Conservation (phyloP, 164 flowering plant genomes). For the Berberis vulgaris region DNA sequence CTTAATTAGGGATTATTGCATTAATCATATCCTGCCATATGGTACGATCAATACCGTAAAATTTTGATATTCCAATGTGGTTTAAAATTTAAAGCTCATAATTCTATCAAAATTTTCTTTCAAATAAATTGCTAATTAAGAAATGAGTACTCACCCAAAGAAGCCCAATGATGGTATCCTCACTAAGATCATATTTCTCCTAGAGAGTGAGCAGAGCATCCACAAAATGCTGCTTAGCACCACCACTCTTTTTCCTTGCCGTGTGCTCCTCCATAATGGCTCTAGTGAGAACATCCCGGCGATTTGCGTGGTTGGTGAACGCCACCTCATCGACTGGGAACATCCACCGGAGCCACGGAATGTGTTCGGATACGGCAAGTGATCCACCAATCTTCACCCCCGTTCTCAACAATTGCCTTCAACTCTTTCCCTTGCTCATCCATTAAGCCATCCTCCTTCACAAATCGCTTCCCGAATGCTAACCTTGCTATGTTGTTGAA, state of each 20-base stretch:
- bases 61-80: not conserved
- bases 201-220: constrained; percentile 46
- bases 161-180: constrained; percentile 42
- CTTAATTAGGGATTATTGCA: not conserved
- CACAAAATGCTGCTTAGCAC: constrained; percentile 40
- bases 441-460: constrained; percentile 29
- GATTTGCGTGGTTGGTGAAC: constrained; percentile 24
- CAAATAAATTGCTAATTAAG: not conserved
- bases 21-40: no score
- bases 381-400: constrained; percentile 30
- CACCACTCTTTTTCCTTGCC: constrained; percentile 26
- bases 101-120: not conserved
- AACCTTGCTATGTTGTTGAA: constrained; percentile 50
- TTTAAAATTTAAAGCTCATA: no score
- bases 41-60: no score
- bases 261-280: constrained; percentile 56
- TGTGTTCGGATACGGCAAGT: constrained; percentile 31
- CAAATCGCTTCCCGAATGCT: constrained; percentile 42
- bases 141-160: constrained; percentile 33
- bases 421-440: constrained; percentile 40
- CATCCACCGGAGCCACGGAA: constrained; percentile 42
- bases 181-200: constrained; percentile 38
- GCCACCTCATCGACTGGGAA: constrained; percentile 33
- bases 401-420: constrained; percentile 31
- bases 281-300: constrained; percentile 31